Evolutionary conservation across 192 early-diverging fungal genomes (phyloP).

Genomic region (Podila epigama): DNA sequence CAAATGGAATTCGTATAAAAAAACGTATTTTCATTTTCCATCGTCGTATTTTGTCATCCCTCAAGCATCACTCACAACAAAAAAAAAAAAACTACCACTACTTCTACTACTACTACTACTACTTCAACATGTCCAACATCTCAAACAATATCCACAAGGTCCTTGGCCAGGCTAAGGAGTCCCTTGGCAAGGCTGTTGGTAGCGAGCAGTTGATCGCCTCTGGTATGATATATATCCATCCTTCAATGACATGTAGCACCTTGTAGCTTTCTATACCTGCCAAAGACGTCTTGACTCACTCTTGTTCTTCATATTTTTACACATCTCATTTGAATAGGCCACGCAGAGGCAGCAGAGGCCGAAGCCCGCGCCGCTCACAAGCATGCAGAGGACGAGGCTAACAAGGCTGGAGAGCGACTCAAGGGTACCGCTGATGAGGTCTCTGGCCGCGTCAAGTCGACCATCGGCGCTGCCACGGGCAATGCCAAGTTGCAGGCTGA

Average conservation of each 20-base stretch:
- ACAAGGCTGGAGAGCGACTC: slow-evolving; percentile 5
- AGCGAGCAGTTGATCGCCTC: slow-evolving; percentile 19
- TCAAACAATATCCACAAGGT: slow-evolving; percentile 12
- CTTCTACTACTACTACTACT: no score
- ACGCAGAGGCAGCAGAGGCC: slow-evolving; percentile 27
- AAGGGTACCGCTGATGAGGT: slow-evolving; percentile 15
- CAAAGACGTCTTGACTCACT: background rate
- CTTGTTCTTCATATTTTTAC: background rate
- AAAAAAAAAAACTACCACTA: no score
- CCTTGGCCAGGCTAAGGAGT: slow-evolving; percentile 22
- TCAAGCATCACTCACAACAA: no score
- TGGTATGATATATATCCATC: slow-evolving; percentile 5
- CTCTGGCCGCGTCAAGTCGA: slow-evolving; percentile 18
- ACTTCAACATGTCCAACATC: slow-evolving; percentile 33
- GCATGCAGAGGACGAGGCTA: background rate
- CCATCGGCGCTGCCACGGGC: slow-evolving; percentile 24
- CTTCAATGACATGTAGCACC: background rate
- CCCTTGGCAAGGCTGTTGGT: slow-evolving; percentile 20
- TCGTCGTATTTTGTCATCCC: no score
- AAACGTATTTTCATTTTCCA: no score
- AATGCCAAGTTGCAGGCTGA: slow-evolving; percentile 10
- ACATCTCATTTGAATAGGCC: slow-evolving; percentile 2
- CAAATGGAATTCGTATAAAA: no score
- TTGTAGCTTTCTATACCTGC: no score
- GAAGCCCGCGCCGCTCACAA: slow-evolving; percentile 4